A percentile compares a stretch with the other conserved stretches of the same genome.
Conservation (phyloP, 345 rosid genomes). For the Arabidopsis suecica region DNA sequence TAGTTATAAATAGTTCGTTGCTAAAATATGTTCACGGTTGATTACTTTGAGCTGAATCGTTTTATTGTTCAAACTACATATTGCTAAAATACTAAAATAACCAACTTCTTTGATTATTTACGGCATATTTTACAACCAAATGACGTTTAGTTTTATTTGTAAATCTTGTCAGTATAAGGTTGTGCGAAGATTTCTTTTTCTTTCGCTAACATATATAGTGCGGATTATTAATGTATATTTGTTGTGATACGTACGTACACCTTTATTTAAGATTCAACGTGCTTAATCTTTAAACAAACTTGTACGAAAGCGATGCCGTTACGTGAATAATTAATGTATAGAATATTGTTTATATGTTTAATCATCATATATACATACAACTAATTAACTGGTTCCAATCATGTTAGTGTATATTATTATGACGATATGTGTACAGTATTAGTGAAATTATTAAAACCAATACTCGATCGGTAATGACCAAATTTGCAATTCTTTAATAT, state of each 20-base stretch:
- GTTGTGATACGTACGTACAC: too few relatives aligned
- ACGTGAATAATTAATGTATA: conserved; percentile 6
- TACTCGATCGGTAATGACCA: conserved; percentile 6
- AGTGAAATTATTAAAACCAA: not conserved
- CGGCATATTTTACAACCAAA: too few relatives aligned
- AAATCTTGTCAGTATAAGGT: too few relatives aligned
- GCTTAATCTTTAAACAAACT: not conserved
- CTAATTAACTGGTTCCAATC: conserved; percentile 23
- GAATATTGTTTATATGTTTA: conserved; percentile 6
- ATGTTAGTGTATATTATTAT: not conserved
- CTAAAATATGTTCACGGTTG: too few relatives aligned
- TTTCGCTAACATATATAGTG: not conserved
- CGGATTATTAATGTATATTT: not conserved
- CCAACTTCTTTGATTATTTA: too few relatives aligned
- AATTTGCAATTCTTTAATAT: not conserved
- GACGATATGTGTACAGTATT: not conserved
- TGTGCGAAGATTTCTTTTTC: too few relatives aligned
- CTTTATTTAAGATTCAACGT: not conserved
- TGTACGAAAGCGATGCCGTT: conserved; percentile 18
- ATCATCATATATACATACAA: conserved; percentile 20
- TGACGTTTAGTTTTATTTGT: too few relatives aligned
- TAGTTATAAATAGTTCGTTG: too few relatives aligned
- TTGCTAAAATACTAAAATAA: too few relatives aligned
- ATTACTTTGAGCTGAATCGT: too few relatives aligned
- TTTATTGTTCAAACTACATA: too few relatives aligned